Evolutionary conservation across 2,329 filamentous ascomycete genomes (phyloP).

Genomic region (Bipolaris zeicola): DNA sequence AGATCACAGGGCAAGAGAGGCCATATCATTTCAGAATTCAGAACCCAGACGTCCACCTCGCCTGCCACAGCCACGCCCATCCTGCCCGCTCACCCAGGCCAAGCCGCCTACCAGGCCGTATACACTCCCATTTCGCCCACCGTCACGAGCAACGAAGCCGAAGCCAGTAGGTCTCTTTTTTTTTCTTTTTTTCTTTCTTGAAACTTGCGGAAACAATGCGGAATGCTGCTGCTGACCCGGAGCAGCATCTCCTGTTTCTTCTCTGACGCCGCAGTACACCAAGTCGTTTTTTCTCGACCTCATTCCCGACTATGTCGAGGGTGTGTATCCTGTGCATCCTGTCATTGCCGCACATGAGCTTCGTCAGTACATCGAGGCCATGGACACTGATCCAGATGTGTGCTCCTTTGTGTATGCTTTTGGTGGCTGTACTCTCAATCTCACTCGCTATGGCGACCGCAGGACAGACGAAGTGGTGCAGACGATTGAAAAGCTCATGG

Average conservation of each 20-base stretch:
- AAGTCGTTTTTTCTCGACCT: slow-evolving; percentile 51
- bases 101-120: slow-evolving; percentile 15
- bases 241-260: slow-evolving; percentile 25
- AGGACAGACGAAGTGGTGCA: slow-evolving; percentile 41
- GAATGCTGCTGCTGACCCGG: slow-evolving; percentile 13
- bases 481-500: slow-evolving; percentile 42
- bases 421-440: slow-evolving; percentile 53
- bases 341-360: slow-evolving; percentile 53
- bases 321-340: slow-evolving; percentile 56
- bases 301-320: slow-evolving; percentile 52
- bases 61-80: slow-evolving; percentile 32
- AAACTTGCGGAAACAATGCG: background rate
- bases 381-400: slow-evolving; percentile 48
- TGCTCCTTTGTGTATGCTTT: slow-evolving; percentile 54
- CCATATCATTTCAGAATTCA: slow-evolving; percentile 51
- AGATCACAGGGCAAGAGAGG: slow-evolving; percentile 49
- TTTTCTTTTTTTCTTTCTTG: too few species aligned
- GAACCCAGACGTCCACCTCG: slow-evolving; percentile 34
- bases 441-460: slow-evolving; percentile 46
- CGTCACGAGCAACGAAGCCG: slow-evolving; percentile 22
- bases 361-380: slow-evolving; percentile 39
- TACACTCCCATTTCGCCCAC: slow-evolving; percentile 21
- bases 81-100: slow-evolving; percentile 28
- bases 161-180: slow-evolving; percentile 24
- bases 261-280: slow-evolving; percentile 25